Conservation (phyloP, 805 yeast species). For the Zygoascus bituminiphila region DNA sequence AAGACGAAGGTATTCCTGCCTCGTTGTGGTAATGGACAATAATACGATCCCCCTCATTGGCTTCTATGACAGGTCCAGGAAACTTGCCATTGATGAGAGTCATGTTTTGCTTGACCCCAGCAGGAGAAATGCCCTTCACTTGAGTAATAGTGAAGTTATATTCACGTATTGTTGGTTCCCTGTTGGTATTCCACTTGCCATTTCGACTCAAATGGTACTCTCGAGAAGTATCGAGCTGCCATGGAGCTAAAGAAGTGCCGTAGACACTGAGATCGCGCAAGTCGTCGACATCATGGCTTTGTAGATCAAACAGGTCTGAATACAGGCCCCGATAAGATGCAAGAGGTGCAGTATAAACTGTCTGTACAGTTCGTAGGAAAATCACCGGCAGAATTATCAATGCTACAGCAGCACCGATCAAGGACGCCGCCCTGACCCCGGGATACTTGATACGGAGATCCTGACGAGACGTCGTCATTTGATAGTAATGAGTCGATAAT, state of each 20-base stretch:
- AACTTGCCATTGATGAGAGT: conserved; percentile 36
- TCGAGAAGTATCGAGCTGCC: conserved; percentile 26
- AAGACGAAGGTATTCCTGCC: conserved; percentile 32
- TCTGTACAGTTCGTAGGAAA: neutral
- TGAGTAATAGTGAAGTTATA: conserved; percentile 18
- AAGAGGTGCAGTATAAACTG: neutral
- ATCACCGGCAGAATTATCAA: neutral
- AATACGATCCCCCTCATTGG: conserved; percentile 33
- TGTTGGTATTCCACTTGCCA: conserved; percentile 13
- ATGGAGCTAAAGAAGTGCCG: conserved; percentile 16
- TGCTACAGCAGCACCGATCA: neutral
- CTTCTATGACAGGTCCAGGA: conserved; percentile 37
- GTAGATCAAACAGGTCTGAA: neutral
- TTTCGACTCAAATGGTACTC: conserved; percentile 19
- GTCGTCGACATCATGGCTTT: conserved; percentile 1
- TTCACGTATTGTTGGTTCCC: conserved; percentile 14
- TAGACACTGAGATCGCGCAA: conserved; percentile 7
- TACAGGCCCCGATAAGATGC: conserved; percentile 2
- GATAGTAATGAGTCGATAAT: too few relatives aligned
- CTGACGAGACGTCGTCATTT: too few relatives aligned
- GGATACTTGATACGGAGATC: neutral
- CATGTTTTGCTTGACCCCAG: conserved; percentile 24
- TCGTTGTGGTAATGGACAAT: conserved; percentile 34
- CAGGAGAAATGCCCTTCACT: conserved; percentile 15
- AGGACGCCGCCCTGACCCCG: neutral